Evolutionary conservation across 2,329 filamentous ascomycete species (phyloP), one percentile per base, ranked within the genome.

Genomic region (Fusarium sp.): DNA sequence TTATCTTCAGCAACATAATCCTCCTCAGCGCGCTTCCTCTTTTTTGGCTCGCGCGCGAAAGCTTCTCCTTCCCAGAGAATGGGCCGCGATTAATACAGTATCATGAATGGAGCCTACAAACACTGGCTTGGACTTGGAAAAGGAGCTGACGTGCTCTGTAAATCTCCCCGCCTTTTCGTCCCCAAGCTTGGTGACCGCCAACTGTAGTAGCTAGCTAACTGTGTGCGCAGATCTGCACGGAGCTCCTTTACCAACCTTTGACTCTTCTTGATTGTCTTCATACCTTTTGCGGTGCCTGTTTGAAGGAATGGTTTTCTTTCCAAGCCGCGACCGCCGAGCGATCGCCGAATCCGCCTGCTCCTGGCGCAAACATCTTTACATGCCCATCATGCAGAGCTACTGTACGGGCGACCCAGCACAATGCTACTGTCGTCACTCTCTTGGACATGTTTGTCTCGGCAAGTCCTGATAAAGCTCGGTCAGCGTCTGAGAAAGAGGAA

Each of bases 261-360:
- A 97, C 94, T 28, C 89, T 97, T 49, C 92, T 97, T 78, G 93
- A 97, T 83, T 97, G 94, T 77, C 87, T 97, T 44, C 94, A 97
- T 81, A 97, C 95, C 45, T 99, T 96, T 80, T 99, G 96, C 83
- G 96, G 94, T 68, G 92, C 92, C 39, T 99, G 96, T 77, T 80
- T 98, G 61, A 97, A 97, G 79, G 93, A 97, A 82, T 99, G 96
- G 96, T 99, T 98, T 77, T 83, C 84, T 67, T 96, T 89, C 79
- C 93, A 97, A 78, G 89, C 90, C 37, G 83, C 84, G 30, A 83
- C 84, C 15, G 86, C 86, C 43, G 86, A 85, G 67, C 81, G 79
- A 59, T 80, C 81, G 3, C 85, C 84, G 14, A 80, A 80, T 13
- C 81, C 83, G 41, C 83, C 87, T 66, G 71, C 82, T 53, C 75